These are phyloP conservation scores for Naegleria fowleri DNA, from an alignment of 208 protist genomes.

Conservation along the genomic window DNA sequence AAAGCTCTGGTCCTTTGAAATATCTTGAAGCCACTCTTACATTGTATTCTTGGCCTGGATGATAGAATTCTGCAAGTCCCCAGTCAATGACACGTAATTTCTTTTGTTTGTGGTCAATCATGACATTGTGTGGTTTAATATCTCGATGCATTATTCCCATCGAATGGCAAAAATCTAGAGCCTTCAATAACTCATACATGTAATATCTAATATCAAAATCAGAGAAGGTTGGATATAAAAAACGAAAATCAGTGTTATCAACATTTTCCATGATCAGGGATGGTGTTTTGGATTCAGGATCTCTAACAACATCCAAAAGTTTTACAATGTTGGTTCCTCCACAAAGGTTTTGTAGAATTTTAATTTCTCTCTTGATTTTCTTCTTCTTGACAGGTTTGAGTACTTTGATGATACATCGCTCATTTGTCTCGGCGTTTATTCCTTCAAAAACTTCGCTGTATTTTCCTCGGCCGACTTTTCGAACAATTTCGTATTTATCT, in stretches of 20 bases:
- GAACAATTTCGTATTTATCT: slow-evolving; percentile 90
- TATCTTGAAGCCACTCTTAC: slow-evolving; percentile 97
- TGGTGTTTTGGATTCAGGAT: slow-evolving; percentile 85
- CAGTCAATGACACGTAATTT: slow-evolving; percentile 94
- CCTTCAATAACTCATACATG: slow-evolving; percentile 90
- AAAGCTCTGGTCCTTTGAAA: slow-evolving; percentile 97
- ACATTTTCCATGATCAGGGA: slow-evolving; percentile 97
- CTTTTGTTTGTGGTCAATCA: slow-evolving; percentile 94
- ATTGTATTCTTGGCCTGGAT: slow-evolving; percentile 93
- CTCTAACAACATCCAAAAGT: slow-evolving; percentile 93
- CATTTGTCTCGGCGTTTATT: slow-evolving; percentile 72
- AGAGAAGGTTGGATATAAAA: slow-evolving; percentile 87
- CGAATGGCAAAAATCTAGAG: slow-evolving; percentile 90
- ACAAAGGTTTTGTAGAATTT: slow-evolving; percentile 95
- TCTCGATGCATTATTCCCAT: slow-evolving; percentile 99
- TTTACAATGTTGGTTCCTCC: slow-evolving; percentile 97
- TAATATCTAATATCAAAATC: slow-evolving; percentile 98
- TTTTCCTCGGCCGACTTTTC: slow-evolving; percentile 94
- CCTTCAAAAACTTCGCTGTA: slow-evolving; percentile 99
- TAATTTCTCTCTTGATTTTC: slow-evolving; percentile 97
- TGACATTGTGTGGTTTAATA: slow-evolving; percentile 96
- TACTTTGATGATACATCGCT: slow-evolving; percentile 95
- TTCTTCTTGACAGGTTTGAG: slow-evolving; percentile 96
- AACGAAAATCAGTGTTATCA: slow-evolving; percentile 91
- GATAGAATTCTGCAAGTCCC: slow-evolving; percentile 98